phyloP scores from a whole-genome alignment of 129 eudicot species.

The Tagetes patula region DNA sequence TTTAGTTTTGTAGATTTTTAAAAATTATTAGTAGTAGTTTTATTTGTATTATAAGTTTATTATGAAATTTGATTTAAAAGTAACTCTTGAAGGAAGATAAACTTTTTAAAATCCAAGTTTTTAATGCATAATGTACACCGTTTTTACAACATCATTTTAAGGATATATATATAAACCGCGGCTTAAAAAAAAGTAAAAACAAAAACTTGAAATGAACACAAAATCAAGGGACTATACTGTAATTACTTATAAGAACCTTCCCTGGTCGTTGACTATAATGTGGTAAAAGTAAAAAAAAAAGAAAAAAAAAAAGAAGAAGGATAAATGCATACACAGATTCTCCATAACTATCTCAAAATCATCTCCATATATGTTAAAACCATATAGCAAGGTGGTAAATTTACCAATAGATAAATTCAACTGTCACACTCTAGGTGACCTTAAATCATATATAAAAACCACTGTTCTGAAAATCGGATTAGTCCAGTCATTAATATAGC shows the following conservation, averaged over 20 bases:
- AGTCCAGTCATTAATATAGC: not conserved
- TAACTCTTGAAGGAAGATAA: not conserved
- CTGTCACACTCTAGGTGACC: not conserved
- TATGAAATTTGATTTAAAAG: not conserved
- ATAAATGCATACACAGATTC: not conserved
- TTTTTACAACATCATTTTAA: no score
- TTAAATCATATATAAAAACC: no score
- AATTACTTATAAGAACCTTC: not conserved
- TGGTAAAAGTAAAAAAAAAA: conserved; percentile 3
- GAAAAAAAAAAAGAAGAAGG: not conserved
- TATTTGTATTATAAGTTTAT: not conserved
- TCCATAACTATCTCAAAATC: not conserved
- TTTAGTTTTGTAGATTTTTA: not conserved
- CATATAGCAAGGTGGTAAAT: not conserved
- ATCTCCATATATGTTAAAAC: not conserved
- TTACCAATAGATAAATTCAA: not conserved
- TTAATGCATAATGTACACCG: no score
- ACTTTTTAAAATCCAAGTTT: no score
- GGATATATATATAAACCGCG: no score
- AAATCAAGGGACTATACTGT: conserved; percentile 7
- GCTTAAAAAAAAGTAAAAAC: not conserved
- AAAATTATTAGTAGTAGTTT: not conserved
- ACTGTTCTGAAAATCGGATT: not conserved
- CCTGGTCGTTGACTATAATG: conserved; percentile 15
- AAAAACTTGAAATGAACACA: not conserved